Evolutionary conservation across 169 alveolate genomes (phyloP).

Genomic region (Cytauxzoon felis): DNA sequence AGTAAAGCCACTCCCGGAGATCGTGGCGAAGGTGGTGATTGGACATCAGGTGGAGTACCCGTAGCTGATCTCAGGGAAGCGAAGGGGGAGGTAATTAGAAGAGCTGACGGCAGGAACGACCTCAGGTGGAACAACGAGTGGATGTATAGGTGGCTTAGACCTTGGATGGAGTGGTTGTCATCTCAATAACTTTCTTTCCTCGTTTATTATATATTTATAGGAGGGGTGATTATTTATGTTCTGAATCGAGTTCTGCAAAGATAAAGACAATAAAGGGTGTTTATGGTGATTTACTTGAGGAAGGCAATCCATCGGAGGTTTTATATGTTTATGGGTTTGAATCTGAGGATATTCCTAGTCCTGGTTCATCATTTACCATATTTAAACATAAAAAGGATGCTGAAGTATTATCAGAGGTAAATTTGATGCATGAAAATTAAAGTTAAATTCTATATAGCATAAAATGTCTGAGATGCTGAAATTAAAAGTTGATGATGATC

Average conservation of each 20-base stretch:
- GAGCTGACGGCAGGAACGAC: too few relatives aligned
- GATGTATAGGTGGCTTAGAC: too few relatives aligned
- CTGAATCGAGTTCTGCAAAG: conserved; percentile 9
- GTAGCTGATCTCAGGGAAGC: too few relatives aligned
- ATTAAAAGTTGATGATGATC: too few relatives aligned
- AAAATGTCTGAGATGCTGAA: background rate
- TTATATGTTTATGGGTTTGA: conserved; percentile 39
- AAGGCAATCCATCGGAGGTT: conserved; percentile 32
- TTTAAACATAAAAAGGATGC: conserved; percentile 30
- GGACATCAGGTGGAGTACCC: too few relatives aligned
- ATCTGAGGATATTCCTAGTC: conserved; percentile 9
- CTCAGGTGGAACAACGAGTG: too few relatives aligned
- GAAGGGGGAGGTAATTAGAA: too few relatives aligned
- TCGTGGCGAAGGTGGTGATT: too few relatives aligned
- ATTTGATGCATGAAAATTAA: background rate
- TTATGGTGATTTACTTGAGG: conserved; percentile 19
- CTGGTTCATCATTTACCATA: conserved; percentile 19
- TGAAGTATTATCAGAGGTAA: conserved; percentile 7
- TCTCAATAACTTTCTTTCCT: background rate
- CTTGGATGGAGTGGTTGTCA: too few relatives aligned
- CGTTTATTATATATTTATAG: background rate
- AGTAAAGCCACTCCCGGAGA: too few relatives aligned
- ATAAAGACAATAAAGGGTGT: conserved; percentile 15
- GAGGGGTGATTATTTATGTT: conserved; percentile 24
- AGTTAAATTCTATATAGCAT: background rate